A percentile compares a stretch with the other conserved stretches of the same genome.
These are phyloP conservation scores for Postia placenta DNA, from an alignment of 768 basidiomycete species.

Conservation along the genomic window DNA sequence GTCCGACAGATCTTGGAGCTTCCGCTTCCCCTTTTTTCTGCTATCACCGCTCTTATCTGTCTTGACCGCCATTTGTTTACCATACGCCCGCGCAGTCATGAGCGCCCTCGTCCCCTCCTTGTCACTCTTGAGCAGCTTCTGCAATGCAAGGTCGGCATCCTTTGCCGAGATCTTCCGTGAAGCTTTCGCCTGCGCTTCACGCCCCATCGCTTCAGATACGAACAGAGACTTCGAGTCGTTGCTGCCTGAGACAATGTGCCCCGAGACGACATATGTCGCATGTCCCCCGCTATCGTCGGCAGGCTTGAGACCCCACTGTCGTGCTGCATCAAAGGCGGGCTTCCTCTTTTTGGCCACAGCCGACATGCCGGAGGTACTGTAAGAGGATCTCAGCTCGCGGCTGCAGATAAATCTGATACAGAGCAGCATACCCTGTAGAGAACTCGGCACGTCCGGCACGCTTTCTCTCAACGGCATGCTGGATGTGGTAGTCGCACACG, in stretches of 20 bases:
- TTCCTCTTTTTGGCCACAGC: slow-evolving; percentile 43
- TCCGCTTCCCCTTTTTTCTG: slow-evolving; percentile 14
- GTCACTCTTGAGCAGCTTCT: slow-evolving; percentile 55
- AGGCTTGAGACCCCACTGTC: slow-evolving; percentile 75
- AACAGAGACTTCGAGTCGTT: slow-evolving; percentile 36
- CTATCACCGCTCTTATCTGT: slow-evolving; percentile 13
- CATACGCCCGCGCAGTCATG: slow-evolving; percentile 50
- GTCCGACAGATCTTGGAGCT: slow-evolving; percentile 15
- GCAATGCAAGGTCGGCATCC: slow-evolving; percentile 57
- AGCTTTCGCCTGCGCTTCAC: slow-evolving; percentile 74
- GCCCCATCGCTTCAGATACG: slow-evolving; percentile 65
- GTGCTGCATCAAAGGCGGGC: slow-evolving; percentile 55
- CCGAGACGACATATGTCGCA: slow-evolving; percentile 76
- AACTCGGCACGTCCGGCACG: slow-evolving; percentile 85
- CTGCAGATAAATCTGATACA: not conserved
- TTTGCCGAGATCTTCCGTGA: slow-evolving; percentile 53
- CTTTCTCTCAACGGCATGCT: slow-evolving; percentile 67
- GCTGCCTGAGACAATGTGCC: slow-evolving; percentile 60
- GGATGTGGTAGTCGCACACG: slow-evolving; percentile 90
- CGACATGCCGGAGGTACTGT: slow-evolving; percentile 72
- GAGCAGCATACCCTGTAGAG: slow-evolving; percentile 56
- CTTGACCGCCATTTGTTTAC: slow-evolving; percentile 21
- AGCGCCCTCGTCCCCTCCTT: slow-evolving; percentile 64
- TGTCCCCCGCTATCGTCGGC: slow-evolving; percentile 30
- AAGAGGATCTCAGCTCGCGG: not conserved